Base-by-base conservation (phyloP, 192 early-diverging fungal genomes). In the Radiomyces spectabilis region DNA sequence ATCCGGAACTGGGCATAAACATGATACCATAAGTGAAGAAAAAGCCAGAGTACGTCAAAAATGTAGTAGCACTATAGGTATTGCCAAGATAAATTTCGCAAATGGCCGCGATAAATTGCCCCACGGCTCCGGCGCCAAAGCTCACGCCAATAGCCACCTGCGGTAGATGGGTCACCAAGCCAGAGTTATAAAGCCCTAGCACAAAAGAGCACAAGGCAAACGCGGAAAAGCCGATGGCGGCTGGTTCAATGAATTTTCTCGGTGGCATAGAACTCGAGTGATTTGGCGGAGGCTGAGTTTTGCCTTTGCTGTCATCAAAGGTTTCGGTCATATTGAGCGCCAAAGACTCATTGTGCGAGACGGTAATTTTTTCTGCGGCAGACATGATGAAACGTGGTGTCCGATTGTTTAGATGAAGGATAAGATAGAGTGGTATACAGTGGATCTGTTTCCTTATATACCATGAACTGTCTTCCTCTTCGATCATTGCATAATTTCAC, bases 11-110 rank as follows among this genome's bases (percentile, higher is more conserved):
- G 6, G 54, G 54, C 41, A 45, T 13, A n/a, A 56, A 42, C 54
- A 56, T 56, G 25, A 56, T 56, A 33, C 54, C 54, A 5, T 44
- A 56, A 26, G 54, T 34, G 7, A 56, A 33, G 19, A 34, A 56
- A 25, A 56, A 56, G 42, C 54, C 35, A 15, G 33, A 18, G n/a
- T 44, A 56, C 27, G 43, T 33, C 19, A 44, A 43, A 19, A 56
- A 56, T 0, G 54, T 34, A 33, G 54, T 43, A 16, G 54, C 54
- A 46, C 42, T 30, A 33, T 46, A 56, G 38, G 54, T 56, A 34
- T 56, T 43, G 33, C 42, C 18, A 35, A 30, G 54, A 45, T 33
- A n/a, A 0, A 45, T 0, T 21, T 45, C 31, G 10, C 21, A 1
- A 33, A 56, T 19, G 30, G 41, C 41, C 10, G 54, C 54, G 46